Percentiles rank a stretch among this genome's conserved stretches.
Evolutionary conservation across 192 early-diverging fungal genomes (phyloP).

Genomic region (Jimgerdemannia lactiflua): DNA sequence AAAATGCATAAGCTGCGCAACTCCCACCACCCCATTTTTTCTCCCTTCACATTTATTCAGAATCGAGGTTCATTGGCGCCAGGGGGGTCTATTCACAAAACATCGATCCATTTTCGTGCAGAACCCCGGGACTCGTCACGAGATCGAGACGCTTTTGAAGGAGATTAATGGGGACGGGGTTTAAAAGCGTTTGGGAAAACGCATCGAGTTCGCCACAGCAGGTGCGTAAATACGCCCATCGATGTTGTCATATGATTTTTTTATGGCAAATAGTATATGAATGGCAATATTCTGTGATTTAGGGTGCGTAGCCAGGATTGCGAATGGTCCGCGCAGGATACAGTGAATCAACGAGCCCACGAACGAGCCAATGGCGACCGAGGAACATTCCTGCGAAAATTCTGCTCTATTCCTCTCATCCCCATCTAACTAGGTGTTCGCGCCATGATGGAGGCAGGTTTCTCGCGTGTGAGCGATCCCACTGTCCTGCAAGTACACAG

Average conservation of each 20-base stretch:
- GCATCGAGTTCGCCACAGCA: slow-evolving; percentile 85
- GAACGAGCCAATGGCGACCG: neutral
- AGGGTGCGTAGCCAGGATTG: no score
- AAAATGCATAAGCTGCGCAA: no score
- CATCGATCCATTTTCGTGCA: slow-evolving; percentile 8
- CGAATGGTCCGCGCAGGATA: neutral
- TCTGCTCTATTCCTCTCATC: neutral
- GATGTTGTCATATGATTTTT: neutral
- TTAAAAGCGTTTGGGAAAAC: slow-evolving; percentile 46
- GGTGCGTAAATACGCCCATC: slow-evolving; percentile 31
- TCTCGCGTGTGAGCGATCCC: no score
- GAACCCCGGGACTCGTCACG: slow-evolving; percentile 59
- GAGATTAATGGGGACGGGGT: slow-evolving; percentile 47
- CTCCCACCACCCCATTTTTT: no score
- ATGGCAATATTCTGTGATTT: no score
- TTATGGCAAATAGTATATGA: neutral
- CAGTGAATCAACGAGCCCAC: neutral
- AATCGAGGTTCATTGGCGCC: no score
- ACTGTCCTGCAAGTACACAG: no score
- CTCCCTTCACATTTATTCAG: no score
- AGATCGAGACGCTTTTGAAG: slow-evolving; percentile 50
- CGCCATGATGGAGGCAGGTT: no score
- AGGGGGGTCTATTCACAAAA: no score
- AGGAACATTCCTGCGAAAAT: neutral
- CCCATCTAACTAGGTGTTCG: slow-evolving; percentile 32